A percentile compares a stretch with the other conserved stretches of the same genome.
These are phyloP conservation scores for Acer saccharum DNA, from an alignment of 345 rosid species.

Conservation along the genomic window DNA sequence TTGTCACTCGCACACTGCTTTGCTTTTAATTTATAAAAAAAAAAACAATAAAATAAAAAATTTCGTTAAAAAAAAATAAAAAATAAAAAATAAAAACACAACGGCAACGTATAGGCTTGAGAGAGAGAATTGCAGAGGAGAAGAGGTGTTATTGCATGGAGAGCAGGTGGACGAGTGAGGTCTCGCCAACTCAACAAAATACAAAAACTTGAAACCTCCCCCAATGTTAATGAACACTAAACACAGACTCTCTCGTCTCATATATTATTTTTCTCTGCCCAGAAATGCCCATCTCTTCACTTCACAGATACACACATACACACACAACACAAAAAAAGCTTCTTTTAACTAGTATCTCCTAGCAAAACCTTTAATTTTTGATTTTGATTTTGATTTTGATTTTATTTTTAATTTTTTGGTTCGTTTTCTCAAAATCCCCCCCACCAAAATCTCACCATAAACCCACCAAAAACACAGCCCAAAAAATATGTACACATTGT, in stretches of 20 bases:
- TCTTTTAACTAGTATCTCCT: slow-evolving; percentile 14
- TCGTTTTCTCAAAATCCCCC: background rate
- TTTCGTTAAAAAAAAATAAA: too few species aligned
- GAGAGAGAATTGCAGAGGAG: background rate
- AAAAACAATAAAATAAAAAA: too few species aligned
- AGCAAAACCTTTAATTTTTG: background rate
- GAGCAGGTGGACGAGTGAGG: slow-evolving; percentile 20
- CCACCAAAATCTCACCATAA: slow-evolving; percentile 19
- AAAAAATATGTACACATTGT: background rate
- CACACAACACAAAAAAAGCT: background rate
- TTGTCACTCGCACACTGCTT: background rate
- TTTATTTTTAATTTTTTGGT: too few species aligned
- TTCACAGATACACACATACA: background rate
- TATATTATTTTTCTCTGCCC: background rate
- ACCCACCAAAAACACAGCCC: slow-evolving; percentile 19
- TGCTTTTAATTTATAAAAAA: too few species aligned
- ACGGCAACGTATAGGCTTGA: background rate
- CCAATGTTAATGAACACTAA: background rate
- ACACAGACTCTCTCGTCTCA: background rate
- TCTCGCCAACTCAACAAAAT: slow-evolving; percentile 15
- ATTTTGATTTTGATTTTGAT: too few species aligned
- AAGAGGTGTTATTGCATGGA: background rate
- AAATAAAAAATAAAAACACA: background rate
- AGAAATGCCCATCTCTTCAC: background rate
- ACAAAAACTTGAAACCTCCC: background rate